A percentile compares a stretch with the other conserved stretches of the same genome.
phyloP scores from a whole-genome alignment of 768 basidiomycete species.

The Collybiopsis luxurians region DNA sequence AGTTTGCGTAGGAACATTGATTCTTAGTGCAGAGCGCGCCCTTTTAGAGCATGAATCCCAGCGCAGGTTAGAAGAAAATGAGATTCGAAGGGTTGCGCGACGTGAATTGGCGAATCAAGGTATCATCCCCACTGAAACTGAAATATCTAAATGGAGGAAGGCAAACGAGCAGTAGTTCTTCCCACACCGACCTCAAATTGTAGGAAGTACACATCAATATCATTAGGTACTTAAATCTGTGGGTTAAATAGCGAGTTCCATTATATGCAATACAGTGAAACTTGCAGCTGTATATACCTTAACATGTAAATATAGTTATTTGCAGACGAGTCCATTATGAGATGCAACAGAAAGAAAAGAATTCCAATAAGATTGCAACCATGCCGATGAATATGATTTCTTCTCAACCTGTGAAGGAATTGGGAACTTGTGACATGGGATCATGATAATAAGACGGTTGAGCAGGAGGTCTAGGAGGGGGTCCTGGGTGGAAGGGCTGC shows the following conservation, averaged over 20 bases:
- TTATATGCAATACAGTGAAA: constrained; percentile 12
- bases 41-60: constrained; percentile 67
- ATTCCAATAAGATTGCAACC: no score
- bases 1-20: constrained; percentile 67
- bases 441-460: constrained; percentile 15
- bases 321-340: neutral
- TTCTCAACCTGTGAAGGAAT: constrained; percentile 1
- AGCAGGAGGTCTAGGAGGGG: constrained; percentile 24
- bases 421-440: constrained; percentile 6
- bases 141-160: constrained; percentile 77
- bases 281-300: constrained; percentile 25
- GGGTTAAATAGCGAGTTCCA: no score
- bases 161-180: neutral
- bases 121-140: constrained; percentile 77
- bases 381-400: no score
- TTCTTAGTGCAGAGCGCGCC: constrained; percentile 75
- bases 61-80: constrained; percentile 62
- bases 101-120: constrained; percentile 74
- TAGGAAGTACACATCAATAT: no score
- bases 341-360: no score
- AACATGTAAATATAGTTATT: neutral
- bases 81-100: constrained; percentile 69
- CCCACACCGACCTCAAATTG: no score
- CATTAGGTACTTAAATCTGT: no score
- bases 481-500: constrained; percentile 16